Evolutionary conservation across 768 basidiomycete species (phyloP).

Genomic region (Rickenella mellea): DNA sequence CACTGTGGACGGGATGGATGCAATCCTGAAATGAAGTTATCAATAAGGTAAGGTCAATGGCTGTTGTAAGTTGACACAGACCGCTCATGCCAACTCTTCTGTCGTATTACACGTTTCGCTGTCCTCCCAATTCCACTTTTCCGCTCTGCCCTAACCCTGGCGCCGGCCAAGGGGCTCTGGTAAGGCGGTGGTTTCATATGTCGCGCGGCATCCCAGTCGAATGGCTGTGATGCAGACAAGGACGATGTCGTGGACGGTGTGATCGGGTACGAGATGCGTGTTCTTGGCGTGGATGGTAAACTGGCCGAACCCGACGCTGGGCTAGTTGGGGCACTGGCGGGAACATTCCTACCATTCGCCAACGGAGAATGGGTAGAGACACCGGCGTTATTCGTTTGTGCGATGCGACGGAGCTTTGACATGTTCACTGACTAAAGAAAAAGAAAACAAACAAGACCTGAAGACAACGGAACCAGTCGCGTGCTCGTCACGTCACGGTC

Average conservation of each 20-base stretch:
- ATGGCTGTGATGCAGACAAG: conserved; percentile 65
- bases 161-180: conserved; percentile 44
- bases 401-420: no score
- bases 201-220: conserved; percentile 85
- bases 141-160: conserved; percentile 29
- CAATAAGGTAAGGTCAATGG: conserved; percentile 10
- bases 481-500: background rate
- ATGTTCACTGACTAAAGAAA: no score
- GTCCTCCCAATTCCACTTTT: conserved; percentile 28
- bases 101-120: conserved; percentile 50
- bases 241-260: conserved; percentile 63
- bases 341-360: no score
- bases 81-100: conserved; percentile 58
- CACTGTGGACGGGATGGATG: conserved; percentile 59
- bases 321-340: no score
- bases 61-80: conserved; percentile 19
- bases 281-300: conserved; percentile 33
- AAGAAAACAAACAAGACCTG: no score
- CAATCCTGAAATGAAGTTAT: conserved; percentile 32
- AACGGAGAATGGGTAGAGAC: no score
- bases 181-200: conserved; percentile 64
- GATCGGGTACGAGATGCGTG: conserved; percentile 34
- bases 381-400: no score
- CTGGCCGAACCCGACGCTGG: conserved; percentile 15
- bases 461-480: no score